Evolutionary conservation across 2,329 filamentous ascomycete genomes (phyloP), one percentile per base, ranked within the genome.

Genomic region (Trichoderma semiorbis): DNA sequence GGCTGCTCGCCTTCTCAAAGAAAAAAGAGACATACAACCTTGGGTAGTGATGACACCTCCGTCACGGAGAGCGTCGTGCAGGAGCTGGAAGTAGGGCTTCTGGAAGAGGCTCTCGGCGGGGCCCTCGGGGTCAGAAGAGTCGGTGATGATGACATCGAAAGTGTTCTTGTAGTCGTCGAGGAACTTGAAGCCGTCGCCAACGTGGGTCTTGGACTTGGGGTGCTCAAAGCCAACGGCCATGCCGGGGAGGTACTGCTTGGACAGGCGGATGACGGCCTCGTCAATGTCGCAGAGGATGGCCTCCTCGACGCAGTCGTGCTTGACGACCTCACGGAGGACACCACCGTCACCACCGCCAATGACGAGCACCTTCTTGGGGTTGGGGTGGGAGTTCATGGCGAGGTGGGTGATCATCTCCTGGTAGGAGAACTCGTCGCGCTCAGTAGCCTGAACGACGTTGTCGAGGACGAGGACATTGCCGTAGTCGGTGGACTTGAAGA

Each of bases 391-490:
- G 90, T 97, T 96, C 92, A 99, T 94, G 85, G 94, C 96, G 77
- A 99, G 89, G 85, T 99, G 94, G 78, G 95, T 95, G 85, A 99
- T 99, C 96, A 99, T 99, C 90, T 99, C 96, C 88, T 99, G 96
- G 90, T 97, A 97, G 78, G 95, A 94, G 88, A 98, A 99, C 87
- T 99, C 96, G 81, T 99, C 94, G 76, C 95, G 92, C 90, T 99
- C 96, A 77, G 96, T 98, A 89, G 91, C 94, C 86, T 99, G 96
- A 84, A 99, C 97, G 82, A 98, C 96, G 82, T 98, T 98, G 89
- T 99, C 96, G 77, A 99, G 90, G 75, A 99, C 95, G 72, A 99
- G 89, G 74, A 98, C 95, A 80, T 91, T 97, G 83, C 96, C 96
- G 84, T 98, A 93, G 88, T 98, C 91, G 86, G 92, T 97, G 78